Percentiles rank a stretch among this genome's conserved stretches.
Conservation (phyloP, 257 asterid genomes). For the Buddleja alternifolia region DNA sequence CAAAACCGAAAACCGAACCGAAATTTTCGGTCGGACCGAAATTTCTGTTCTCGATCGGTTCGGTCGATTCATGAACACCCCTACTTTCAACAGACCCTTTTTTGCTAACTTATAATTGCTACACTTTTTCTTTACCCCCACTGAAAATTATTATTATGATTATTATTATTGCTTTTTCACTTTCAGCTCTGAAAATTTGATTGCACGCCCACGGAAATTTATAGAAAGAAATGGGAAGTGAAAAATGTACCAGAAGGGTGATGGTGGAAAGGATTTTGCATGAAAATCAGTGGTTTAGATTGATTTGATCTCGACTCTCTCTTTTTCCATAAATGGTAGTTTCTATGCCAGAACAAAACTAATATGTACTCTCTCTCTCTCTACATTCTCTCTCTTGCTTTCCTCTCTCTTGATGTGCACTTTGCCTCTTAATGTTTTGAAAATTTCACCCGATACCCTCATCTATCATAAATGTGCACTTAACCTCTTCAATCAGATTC, state of each 20-base stretch:
- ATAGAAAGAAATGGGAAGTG: conserved; percentile 10
- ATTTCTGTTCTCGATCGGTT: too few relatives aligned
- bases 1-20: too few relatives aligned
- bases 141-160: conserved; percentile 33
- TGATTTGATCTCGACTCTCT: conserved; percentile 25
- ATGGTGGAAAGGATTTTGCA: conserved; percentile 37
- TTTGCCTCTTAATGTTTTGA: too few relatives aligned
- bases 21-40: too few relatives aligned
- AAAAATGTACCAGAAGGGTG: neutral
- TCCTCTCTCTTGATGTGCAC: too few relatives aligned
- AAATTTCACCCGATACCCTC: too few relatives aligned
- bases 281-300: conserved; percentile 42
- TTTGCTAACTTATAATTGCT: conserved; percentile 26
- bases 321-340: conserved; percentile 16
- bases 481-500: too few relatives aligned
- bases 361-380: conserved; percentile 2
- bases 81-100: too few relatives aligned
- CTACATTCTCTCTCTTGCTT: conserved; percentile 12
- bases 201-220: conserved; percentile 23
- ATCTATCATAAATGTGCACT: too few relatives aligned
- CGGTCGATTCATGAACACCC: too few relatives aligned
- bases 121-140: conserved; percentile 41
- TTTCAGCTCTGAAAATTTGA: conserved; percentile 27
- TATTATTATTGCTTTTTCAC: neutral
- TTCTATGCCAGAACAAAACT: neutral